These are phyloP conservation scores for Pseudopediastrum boryanum DNA, from an alignment of 139 green algal genomes.

Conservation along the genomic window DNA sequence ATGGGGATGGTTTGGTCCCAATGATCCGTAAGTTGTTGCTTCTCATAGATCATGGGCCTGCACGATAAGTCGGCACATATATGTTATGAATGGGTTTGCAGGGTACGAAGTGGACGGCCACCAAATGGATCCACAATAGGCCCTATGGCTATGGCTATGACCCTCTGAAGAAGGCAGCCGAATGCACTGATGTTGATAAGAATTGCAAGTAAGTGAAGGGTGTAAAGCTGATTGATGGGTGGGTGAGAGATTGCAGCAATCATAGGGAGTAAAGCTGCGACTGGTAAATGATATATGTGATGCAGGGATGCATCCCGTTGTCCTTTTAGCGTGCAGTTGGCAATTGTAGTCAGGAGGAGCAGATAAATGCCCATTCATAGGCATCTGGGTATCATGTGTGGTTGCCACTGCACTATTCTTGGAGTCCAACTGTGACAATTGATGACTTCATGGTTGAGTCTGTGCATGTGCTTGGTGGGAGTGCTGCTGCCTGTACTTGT, in stretches of 20 bases:
- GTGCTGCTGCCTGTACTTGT: no score
- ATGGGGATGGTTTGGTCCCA: no score
- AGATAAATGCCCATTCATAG: no score
- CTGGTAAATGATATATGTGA: no score
- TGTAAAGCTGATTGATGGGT: neutral
- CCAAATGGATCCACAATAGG: slow-evolving; percentile 68
- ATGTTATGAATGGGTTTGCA: no score
- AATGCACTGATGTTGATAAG: slow-evolving; percentile 5
- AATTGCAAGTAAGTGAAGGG: slow-evolving; percentile 13
- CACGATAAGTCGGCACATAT: no score
- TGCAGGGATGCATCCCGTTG: no score
- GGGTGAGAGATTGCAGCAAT: neutral
- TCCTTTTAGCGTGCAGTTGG: neutral
- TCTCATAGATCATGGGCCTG: no score
- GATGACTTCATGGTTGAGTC: neutral
- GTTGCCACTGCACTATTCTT: neutral
- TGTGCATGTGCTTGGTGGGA: neutral
- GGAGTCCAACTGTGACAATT: neutral
- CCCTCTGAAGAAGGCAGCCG: slow-evolving; percentile 26
- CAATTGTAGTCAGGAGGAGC: neutral
- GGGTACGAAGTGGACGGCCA: slow-evolving; percentile 75
- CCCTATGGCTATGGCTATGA: slow-evolving; percentile 35
- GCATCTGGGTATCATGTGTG: no score
- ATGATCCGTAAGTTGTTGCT: no score
- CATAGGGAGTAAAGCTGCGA: neutral